Conservation (phyloP, 2,329 filamentous ascomycete genomes). For the Pyrenochaeta sp. region DNA sequence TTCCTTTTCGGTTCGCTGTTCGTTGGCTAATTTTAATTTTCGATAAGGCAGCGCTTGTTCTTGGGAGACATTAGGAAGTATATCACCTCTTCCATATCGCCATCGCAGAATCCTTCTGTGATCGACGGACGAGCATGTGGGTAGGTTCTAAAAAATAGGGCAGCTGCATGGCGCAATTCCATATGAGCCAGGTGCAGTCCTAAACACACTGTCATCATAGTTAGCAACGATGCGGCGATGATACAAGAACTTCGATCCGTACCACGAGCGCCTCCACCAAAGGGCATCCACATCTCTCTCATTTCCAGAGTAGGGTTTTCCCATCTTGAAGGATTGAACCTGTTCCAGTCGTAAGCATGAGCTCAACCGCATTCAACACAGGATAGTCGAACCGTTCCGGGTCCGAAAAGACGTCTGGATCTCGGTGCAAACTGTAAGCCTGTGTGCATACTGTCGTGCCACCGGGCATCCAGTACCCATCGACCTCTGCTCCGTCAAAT, state of each 20-base stretch:
- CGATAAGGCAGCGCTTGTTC: not conserved
- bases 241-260: not conserved
- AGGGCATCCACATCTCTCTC: constrained; percentile 18
- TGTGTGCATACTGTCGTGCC: constrained; percentile 15
- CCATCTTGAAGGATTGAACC: constrained; percentile 19
- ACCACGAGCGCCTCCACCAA: constrained; percentile 13
- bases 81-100: not conserved
- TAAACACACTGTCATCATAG: constrained; percentile 16
- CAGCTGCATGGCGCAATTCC: constrained; percentile 20
- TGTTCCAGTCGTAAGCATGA: not conserved
- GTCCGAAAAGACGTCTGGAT: constrained; percentile 12
- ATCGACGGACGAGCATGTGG: constrained; percentile 17
- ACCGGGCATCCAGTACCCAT: constrained; percentile 18
- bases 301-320: constrained; percentile 7
- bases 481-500: constrained; percentile 8
- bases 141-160: constrained; percentile 23
- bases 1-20: no score
- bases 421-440: constrained; percentile 22
- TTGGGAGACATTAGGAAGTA: not conserved
- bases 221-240: not conserved
- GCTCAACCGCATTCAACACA: not conserved
- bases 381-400: constrained; percentile 8
- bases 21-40: no score
- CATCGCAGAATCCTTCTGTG: not conserved
- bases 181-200: constrained; percentile 29